Evolutionary conservation across 169 alveolate species (phyloP), one percentile per base, ranked within the genome.

Genomic region (Prorocentrum cordatum): DNA sequence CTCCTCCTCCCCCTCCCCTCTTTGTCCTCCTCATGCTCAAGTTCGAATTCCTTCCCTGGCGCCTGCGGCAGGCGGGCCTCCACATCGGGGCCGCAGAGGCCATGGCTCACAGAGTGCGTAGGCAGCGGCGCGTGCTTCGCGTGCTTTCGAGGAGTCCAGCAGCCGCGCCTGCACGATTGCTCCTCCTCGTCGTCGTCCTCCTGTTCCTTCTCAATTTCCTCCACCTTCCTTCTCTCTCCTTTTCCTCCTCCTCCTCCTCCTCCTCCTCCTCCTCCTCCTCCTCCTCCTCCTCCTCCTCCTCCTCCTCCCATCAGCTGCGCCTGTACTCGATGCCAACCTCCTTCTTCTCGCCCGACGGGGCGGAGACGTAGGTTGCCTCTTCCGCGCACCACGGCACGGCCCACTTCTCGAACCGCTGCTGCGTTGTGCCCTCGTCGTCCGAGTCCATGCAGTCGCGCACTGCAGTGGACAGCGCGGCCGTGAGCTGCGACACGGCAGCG

Each of bases 361-460:
- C n/a, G n/a, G 50, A n/a, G 32, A 77, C 38, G 75, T 77, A 77
- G n/a, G 45, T 75, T 9, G 54, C 59, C 59, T 77, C 88, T 64
- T 77, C 88, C 47, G 71, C 54, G 26, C 64, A 59, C 88, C 88
- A 77, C 3, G 88, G 88, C 54, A 77, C 42, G 35, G 54, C 54
- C 88, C 88, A 77, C 16, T 36, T 72, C 20, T 77, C 42, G 35
- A 59, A 77, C 88, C 88, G 59, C 16, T 36, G 88, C 20, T 77
- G 75, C 3, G 61, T n/a, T 12, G 72, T 61, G 14, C 86, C 86
- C 9, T 75, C 86, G 38, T 54, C 35, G 26, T 77, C 88, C 1
- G 73, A 58, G 39, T 77, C 88, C 73, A 77, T 59, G 62, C 88
- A 77, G 16, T 59, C 88, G 38, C 88, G 88, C 64, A 77, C 88